phyloP scores from a whole-genome alignment of 2,329 filamentous ascomycete genomes.

The Bipolaris sorokiniana region DNA sequence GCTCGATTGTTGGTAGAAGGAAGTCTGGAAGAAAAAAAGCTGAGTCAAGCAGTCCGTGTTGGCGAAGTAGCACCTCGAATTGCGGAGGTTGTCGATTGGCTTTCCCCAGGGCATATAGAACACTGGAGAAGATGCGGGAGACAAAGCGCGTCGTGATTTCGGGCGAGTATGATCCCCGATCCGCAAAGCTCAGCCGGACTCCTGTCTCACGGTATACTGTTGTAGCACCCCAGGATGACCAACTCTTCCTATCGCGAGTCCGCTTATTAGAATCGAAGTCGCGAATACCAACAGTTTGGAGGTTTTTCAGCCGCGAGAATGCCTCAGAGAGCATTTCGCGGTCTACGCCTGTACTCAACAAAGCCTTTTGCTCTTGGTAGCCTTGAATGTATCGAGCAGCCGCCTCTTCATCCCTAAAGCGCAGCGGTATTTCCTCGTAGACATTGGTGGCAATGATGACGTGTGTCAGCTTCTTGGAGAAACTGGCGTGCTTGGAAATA shows the following conservation, averaged over 20 bases:
- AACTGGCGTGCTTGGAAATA: constrained; percentile 49
- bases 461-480: constrained; percentile 52
- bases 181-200: constrained; percentile 19
- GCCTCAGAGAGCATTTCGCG: constrained; percentile 63
- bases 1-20: constrained; percentile 45
- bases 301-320: constrained; percentile 60
- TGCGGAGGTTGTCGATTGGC: constrained; percentile 48
- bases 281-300: constrained; percentile 64
- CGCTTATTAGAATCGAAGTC: constrained; percentile 62
- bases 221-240: constrained; percentile 63
- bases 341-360: constrained; percentile 55
- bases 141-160: constrained; percentile 18
- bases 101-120: constrained; percentile 32
- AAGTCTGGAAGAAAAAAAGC: constrained; percentile 58
- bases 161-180: constrained; percentile 9
- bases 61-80: constrained; percentile 57
- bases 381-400: constrained; percentile 27
- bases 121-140: constrained; percentile 24
- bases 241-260: constrained; percentile 57
- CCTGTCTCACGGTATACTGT: constrained; percentile 51
- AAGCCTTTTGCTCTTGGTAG: constrained; percentile 28
- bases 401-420: constrained; percentile 21
- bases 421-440: constrained; percentile 25
- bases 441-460: constrained; percentile 59
- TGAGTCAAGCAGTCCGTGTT: constrained; percentile 43